Conservation (phyloP, 306 rosid genomes). For the Hippophae gyantsensis region DNA sequence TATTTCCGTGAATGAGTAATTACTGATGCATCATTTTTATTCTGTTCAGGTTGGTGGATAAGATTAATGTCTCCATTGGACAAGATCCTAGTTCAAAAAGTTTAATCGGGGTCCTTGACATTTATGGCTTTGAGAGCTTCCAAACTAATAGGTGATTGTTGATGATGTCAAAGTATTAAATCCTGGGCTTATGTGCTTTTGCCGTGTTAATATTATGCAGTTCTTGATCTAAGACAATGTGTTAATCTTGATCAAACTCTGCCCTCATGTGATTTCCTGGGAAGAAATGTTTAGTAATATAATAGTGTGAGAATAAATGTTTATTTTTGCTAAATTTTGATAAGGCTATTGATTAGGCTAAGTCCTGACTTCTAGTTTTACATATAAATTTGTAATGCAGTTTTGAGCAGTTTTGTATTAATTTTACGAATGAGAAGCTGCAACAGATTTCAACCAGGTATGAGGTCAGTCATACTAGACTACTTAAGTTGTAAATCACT, state of each 20-base stretch:
- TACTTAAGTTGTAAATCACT: conserved; percentile 29
- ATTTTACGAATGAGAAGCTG: conserved; percentile 89
- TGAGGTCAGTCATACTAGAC: conserved; percentile 74
- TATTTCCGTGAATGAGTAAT: too few species aligned
- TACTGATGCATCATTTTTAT: too few species aligned
- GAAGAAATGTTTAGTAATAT: too few species aligned
- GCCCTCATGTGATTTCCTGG: too few species aligned
- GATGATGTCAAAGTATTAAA: not conserved
- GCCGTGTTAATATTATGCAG: too few species aligned
- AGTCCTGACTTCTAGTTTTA: conserved; percentile 7
- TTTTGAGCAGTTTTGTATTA: conserved; percentile 94
- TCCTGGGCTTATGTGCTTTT: not conserved
- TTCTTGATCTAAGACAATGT: too few species aligned
- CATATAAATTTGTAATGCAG: conserved; percentile 24
- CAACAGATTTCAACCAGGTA: conserved; percentile 99
- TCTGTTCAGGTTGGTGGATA: conserved; percentile 73
- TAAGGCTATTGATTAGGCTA: not conserved
- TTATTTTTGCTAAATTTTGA: too few species aligned
- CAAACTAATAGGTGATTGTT: conserved; percentile 54
- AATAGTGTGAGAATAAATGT: too few species aligned
- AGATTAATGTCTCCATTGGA: conserved; percentile 82
- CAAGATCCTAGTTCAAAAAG: conserved; percentile 64
- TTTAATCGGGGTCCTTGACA: conserved; percentile 86
- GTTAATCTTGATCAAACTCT: too few species aligned
- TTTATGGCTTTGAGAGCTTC: conserved; percentile 94